Evolutionary conservation across 2,329 filamentous ascomycete species (phyloP).

Genomic region (Hypoxylon rubiginosum): DNA sequence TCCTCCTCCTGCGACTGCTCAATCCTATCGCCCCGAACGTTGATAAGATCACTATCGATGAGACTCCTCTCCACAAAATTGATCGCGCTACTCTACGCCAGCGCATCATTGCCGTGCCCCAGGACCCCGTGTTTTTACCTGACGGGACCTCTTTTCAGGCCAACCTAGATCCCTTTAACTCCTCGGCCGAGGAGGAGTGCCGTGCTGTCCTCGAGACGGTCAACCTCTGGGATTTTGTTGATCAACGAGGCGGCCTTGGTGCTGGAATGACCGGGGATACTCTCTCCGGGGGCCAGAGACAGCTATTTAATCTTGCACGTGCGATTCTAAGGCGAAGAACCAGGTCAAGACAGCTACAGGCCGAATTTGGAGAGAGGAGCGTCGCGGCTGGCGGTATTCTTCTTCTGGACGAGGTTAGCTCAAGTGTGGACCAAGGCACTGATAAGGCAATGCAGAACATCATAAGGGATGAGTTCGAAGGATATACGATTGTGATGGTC

Average conservation of each 20-base stretch:
- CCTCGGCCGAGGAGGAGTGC: constrained; percentile 43
- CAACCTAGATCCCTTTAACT: constrained; percentile 52
- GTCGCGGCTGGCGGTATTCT: constrained; percentile 41
- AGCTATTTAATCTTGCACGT: constrained; percentile 48
- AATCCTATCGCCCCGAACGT: constrained; percentile 46
- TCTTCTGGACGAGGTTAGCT: constrained; percentile 52
- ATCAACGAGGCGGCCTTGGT: constrained; percentile 44
- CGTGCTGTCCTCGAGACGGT: constrained; percentile 44
- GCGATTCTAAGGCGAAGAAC: constrained; percentile 47
- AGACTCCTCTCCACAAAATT: constrained; percentile 49
- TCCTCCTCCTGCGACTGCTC: constrained; percentile 56
- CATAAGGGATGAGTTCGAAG: constrained; percentile 44
- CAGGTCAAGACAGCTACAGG: constrained; percentile 23
- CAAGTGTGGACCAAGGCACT: constrained; percentile 50
- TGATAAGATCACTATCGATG: constrained; percentile 54
- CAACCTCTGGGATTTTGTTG: constrained; percentile 42
- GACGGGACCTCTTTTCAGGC: constrained; percentile 52
- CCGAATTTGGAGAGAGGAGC: constrained; percentile 32
- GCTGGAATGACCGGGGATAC: constrained; percentile 57
- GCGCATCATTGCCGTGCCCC: constrained; percentile 58
- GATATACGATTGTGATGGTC: constrained; percentile 63
- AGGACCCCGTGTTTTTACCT: constrained; percentile 59
- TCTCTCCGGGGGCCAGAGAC: constrained; percentile 64
- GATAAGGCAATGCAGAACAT: constrained; percentile 46
- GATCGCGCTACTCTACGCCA: constrained; percentile 53